phyloP scores from a whole-genome alignment of 495 filamentous ascomycete genomes.

The Halenospora varia region DNA sequence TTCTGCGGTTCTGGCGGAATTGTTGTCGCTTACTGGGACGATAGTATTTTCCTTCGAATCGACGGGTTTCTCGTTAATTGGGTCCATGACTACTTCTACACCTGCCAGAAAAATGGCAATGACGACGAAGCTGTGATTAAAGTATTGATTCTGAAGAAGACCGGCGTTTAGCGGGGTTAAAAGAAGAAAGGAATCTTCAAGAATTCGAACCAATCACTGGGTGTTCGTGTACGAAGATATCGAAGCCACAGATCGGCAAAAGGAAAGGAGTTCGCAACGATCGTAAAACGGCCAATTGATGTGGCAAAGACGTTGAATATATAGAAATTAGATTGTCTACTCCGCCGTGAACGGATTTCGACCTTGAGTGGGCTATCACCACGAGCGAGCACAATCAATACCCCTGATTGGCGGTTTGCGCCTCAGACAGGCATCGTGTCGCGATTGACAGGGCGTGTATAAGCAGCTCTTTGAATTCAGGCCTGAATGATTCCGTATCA shows the following conservation, averaged over 20 bases:
- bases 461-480: background rate
- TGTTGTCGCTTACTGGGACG: background rate
- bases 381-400: too few species aligned
- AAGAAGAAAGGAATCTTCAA: background rate
- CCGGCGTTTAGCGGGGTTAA: background rate
- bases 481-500: too few species aligned
- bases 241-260: background rate
- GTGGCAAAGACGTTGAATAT: background rate
- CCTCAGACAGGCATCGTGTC: background rate
- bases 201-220: background rate
- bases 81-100: background rate
- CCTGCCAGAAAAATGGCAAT: background rate
- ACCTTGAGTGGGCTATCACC: too few species aligned
- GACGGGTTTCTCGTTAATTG: background rate
- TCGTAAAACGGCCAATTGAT: too few species aligned
- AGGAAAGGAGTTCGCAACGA: background rate
- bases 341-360: too few species aligned
- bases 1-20: too few species aligned
- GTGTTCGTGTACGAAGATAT: background rate
- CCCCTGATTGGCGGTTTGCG: background rate
- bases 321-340: background rate
- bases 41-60: background rate
- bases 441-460: background rate
- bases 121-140: background rate
- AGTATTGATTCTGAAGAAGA: background rate